These are phyloP conservation scores for Coniochaeta sp. DNA, from an alignment of 2,329 filamentous ascomycete genomes.

Conservation along the genomic window DNA sequence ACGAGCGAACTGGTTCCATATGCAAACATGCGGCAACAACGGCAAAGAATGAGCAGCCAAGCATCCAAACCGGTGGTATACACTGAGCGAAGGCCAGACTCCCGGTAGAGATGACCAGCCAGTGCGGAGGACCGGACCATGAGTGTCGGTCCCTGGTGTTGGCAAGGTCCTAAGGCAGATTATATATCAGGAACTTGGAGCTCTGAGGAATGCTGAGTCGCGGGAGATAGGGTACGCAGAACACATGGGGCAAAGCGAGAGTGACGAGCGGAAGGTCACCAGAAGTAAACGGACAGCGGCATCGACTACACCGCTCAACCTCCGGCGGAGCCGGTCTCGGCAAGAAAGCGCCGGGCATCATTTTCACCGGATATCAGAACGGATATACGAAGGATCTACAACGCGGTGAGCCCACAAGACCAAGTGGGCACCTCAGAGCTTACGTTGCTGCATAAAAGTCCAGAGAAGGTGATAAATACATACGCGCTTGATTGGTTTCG, in stretches of 20 bases:
- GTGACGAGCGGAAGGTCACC: background rate
- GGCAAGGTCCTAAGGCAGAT: no score
- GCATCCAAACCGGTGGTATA: constrained; percentile 40
- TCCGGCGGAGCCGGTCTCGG: background rate
- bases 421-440: no score
- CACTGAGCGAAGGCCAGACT: constrained; percentile 42
- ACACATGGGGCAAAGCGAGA: background rate
- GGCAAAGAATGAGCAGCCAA: constrained; percentile 44
- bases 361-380: background rate
- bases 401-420: no score
- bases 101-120: constrained; percentile 23
- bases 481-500: no score
- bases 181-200: no score
- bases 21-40: constrained; percentile 53
- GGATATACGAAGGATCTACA: background rate
- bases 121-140: background rate
- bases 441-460: no score
- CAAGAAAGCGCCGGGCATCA: background rate
- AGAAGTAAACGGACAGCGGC: background rate
- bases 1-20: constrained; percentile 55
- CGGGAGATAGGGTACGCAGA: no score
- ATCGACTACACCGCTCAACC: background rate
- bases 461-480: no score
- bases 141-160: background rate
- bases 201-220: no score